phyloP scores from a whole-genome alignment of 169 alveolate species.

The Plasmodium sp. region DNA sequence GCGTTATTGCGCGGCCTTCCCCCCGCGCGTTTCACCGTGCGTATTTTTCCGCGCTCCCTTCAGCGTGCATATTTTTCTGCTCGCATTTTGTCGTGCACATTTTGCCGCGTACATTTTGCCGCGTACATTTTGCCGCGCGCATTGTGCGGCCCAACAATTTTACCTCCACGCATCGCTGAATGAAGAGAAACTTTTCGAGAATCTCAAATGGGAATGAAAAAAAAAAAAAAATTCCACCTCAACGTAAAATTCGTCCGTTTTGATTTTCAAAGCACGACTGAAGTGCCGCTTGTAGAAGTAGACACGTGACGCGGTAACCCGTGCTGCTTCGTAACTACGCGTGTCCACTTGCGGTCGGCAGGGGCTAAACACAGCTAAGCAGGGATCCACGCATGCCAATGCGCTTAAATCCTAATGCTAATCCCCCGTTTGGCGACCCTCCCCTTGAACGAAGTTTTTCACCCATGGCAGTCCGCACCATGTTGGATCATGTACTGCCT shows the following conservation, averaged over 20 bases:
- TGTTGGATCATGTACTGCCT: background rate
- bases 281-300: background rate
- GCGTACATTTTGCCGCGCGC: background rate
- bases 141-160: background rate
- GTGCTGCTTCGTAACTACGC: background rate
- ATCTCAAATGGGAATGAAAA: background rate
- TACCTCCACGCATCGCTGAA: background rate
- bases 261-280: background rate
- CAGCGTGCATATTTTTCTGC: background rate
- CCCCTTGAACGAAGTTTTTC: background rate
- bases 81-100: background rate
- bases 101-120: background rate
- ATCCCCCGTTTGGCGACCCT: background rate
- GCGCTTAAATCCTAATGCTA: background rate
- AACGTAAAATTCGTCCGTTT: background rate
- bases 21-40: background rate
- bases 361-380: background rate
- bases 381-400: background rate
- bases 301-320: background rate
- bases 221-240: background rate
- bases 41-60: background rate
- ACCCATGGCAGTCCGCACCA: background rate
- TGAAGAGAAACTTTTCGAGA: background rate
- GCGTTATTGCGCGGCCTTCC: background rate
- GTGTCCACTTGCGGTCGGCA: background rate